Percentiles rank a stretch among this genome's conserved stretches.
Conservation (phyloP, 768 basidiomycete species). For the Boletus tomentosulus region DNA sequence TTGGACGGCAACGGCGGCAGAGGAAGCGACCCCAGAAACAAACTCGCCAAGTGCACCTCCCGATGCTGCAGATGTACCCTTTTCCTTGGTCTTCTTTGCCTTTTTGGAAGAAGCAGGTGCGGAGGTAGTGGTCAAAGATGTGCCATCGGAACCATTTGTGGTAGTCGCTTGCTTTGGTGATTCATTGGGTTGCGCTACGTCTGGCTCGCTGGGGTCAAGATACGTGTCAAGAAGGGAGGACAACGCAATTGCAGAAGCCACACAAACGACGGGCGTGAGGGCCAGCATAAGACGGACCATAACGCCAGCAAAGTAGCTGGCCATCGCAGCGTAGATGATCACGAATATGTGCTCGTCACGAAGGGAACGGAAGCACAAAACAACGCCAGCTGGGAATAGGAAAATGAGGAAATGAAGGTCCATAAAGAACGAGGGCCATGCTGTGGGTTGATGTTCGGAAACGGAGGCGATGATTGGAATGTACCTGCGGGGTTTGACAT, state of each 20-base stretch:
- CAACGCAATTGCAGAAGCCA: conserved; percentile 85
- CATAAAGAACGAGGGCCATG: conserved; percentile 99
- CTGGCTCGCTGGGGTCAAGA: conserved; percentile 79
- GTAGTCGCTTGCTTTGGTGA: conserved; percentile 1
- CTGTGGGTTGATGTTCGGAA: conserved; percentile 98
- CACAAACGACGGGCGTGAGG: conserved; percentile 95
- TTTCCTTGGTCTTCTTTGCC: conserved; percentile 56
- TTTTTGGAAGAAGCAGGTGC: conserved; percentile 31
- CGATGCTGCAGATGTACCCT: conserved; percentile 42
- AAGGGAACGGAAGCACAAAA: conserved; percentile 89
- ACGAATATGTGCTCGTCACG: conserved; percentile 98
- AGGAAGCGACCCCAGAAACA: conserved; percentile 37
- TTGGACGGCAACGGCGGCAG: conserved; percentile 25
- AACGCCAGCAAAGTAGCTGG: conserved; percentile 98
- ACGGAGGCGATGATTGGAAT: conserved; percentile 99
- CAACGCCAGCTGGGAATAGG: conserved; percentile 94
- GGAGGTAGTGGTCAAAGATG: conserved; percentile 27
- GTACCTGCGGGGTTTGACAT: conserved; percentile 46
- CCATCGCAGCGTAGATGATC: conserved; percentile 94
- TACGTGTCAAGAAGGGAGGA: conserved; percentile 87
- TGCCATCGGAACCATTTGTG: conserved; percentile 10
- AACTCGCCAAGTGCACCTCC: conserved; percentile 38
- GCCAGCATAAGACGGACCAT: conserved; percentile 99
- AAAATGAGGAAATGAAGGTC: conserved; percentile 97
- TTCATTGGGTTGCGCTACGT: conserved; percentile 12